A percentile compares a stretch with the other conserved stretches of the same genome.
Conservation (phyloP, 2,329 filamentous ascomycete genomes). For the Scedosporium dehoogii region DNA sequence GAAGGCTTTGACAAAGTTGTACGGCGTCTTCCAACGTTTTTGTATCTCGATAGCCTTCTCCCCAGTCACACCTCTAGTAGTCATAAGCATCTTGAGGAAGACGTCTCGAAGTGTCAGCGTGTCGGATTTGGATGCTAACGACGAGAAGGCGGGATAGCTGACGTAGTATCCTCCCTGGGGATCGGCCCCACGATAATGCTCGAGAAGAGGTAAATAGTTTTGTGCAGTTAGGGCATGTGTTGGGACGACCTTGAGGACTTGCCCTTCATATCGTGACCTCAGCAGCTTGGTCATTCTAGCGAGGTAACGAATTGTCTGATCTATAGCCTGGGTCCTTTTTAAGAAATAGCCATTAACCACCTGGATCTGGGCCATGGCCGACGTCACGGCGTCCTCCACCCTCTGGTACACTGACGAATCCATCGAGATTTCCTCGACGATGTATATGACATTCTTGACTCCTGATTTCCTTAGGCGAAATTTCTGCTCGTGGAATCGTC, state of each 20-base stretch:
- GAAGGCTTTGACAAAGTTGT: constrained; percentile 61
- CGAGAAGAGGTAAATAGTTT: constrained; percentile 56
- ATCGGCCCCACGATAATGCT: constrained; percentile 44
- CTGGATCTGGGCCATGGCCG: constrained; percentile 67
- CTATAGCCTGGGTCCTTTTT: constrained; percentile 64
- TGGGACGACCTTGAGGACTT: constrained; percentile 53
- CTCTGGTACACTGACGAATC: constrained; percentile 41
- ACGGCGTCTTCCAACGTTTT: constrained; percentile 65
- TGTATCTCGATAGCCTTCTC: constrained; percentile 76
- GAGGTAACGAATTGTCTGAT: constrained; percentile 69
- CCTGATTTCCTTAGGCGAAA: constrained; percentile 66
- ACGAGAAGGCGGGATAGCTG: constrained; percentile 62
- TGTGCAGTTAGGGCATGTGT: constrained; percentile 50
- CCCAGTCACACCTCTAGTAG: constrained; percentile 61
- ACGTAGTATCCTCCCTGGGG: constrained; percentile 45
- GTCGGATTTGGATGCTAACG: constrained; percentile 65
- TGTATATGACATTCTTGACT: constrained; percentile 66
- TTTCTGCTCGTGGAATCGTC: constrained; percentile 76
- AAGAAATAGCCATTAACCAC: constrained; percentile 72
- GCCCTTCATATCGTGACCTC: constrained; percentile 51
- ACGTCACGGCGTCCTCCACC: constrained; percentile 58
- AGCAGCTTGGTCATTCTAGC: constrained; percentile 61
- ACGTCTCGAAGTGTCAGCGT: constrained; percentile 64
- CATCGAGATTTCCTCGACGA: constrained; percentile 64
- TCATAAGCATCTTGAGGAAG: constrained; percentile 81